phyloP scores from a whole-genome alignment of 1,139 yeast species.

The Yamadazyma taylorii region DNA sequence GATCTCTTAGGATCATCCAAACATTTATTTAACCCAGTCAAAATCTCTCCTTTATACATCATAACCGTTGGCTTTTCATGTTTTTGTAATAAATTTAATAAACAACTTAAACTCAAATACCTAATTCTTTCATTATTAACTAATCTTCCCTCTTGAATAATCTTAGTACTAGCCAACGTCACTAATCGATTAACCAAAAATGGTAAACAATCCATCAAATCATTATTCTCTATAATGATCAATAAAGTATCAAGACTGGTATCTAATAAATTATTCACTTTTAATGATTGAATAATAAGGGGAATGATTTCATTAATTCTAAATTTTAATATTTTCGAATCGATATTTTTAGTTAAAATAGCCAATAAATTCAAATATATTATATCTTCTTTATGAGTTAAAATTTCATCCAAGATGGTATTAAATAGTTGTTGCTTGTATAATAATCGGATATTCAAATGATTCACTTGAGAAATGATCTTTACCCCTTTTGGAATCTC shows the following conservation, averaged over 20 bases:
- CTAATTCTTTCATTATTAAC: constrained; percentile 49
- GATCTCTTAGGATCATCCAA: constrained; percentile 75
- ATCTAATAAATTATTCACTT: constrained; percentile 47
- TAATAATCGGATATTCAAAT: constrained; percentile 60
- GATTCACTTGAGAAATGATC: constrained; percentile 50
- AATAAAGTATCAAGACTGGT: constrained; percentile 60
- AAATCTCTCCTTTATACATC: constrained; percentile 52
- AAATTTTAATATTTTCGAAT: constrained; percentile 53
- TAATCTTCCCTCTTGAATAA: constrained; percentile 22
- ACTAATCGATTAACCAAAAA: constrained; percentile 58
- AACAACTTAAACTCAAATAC: constrained; percentile 53
- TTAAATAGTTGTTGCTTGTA: constrained; percentile 80
- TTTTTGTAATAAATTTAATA: constrained; percentile 45
- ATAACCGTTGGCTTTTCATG: constrained; percentile 43
- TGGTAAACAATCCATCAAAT: constrained; percentile 41
- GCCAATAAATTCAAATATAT: constrained; percentile 67
- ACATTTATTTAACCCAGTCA: constrained; percentile 48
- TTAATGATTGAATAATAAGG: constrained; percentile 64
- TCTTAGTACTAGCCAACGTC: constrained; percentile 26
- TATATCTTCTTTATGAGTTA: constrained; percentile 37
- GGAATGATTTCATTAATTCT: constrained; percentile 69
- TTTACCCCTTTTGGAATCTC: constrained; percentile 23
- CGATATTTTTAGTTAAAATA: constrained; percentile 61
- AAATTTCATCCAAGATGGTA: constrained; percentile 46
- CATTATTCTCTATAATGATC: constrained; percentile 34